Percentiles rank a stretch among this genome's conserved stretches.
Evolutionary conservation across 768 basidiomycete genomes (phyloP).

Genomic region (Neoboletus magnificus): DNA sequence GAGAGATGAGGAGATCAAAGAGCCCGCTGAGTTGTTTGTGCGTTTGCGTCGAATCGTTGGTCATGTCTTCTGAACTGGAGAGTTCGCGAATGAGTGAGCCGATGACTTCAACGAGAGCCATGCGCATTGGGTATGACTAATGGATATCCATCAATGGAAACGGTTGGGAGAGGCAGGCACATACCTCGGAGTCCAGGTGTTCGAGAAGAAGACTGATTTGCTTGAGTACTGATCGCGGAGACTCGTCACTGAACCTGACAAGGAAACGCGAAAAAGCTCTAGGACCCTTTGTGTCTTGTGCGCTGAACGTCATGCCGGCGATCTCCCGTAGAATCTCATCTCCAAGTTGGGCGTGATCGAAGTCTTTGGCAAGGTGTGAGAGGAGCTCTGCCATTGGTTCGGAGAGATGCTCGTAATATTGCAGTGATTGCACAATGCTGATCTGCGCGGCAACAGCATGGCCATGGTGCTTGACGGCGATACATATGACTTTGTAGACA

Average conservation of each 20-base stretch:
- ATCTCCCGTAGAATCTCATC: constrained; percentile 93
- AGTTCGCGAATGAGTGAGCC: constrained; percentile 83
- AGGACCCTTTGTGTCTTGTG: constrained; percentile 84
- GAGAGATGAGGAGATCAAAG: constrained; percentile 80
- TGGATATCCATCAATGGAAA: background rate
- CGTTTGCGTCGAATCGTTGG: constrained; percentile 42
- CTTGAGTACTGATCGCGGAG: constrained; percentile 79
- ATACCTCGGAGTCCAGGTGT: constrained; percentile 90
- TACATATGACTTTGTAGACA: constrained; percentile 87
- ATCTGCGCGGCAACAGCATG: constrained; percentile 85
- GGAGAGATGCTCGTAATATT: constrained; percentile 91
- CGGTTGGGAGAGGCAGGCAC: constrained; percentile 5
- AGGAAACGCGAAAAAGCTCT: constrained; percentile 84
- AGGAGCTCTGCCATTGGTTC: constrained; percentile 94
- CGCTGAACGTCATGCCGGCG: constrained; percentile 69
- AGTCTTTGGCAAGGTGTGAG: constrained; percentile 74
- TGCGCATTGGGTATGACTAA: constrained; percentile 94
- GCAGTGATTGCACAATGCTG: constrained; percentile 85
- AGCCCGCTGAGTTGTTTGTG: constrained; percentile 77
- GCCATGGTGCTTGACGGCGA: constrained; percentile 87
- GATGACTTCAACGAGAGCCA: constrained; percentile 89
- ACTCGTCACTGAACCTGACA: constrained; percentile 72
- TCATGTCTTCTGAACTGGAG: constrained; percentile 47
- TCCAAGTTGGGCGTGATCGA: constrained; percentile 83
- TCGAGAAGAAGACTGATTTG: constrained; percentile 81